Percentiles rank a stretch among this genome's conserved stretches.
These are phyloP conservation scores for Pseudopyricularia javanii DNA, from an alignment of 2,329 filamentous ascomycete genomes.

Conservation along the genomic window DNA sequence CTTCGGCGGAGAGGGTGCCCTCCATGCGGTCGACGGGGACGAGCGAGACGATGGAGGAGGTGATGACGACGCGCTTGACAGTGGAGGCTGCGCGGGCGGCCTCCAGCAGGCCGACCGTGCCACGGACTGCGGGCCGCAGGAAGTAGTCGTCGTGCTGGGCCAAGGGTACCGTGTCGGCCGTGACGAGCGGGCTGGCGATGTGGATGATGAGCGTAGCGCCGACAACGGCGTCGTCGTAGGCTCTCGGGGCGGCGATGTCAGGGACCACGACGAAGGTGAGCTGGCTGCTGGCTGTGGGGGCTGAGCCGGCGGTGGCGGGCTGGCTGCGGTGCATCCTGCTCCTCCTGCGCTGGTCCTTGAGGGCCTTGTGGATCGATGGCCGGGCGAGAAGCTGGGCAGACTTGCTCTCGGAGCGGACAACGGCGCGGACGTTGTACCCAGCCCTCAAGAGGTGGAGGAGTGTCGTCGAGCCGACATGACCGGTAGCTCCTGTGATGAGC, in stretches of 20 bases:
- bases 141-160: slow-evolving; percentile 4
- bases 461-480: slow-evolving; percentile 9
- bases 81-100: slow-evolving; percentile 5
- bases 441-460: slow-evolving; percentile 7
- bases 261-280: slow-evolving; percentile 6
- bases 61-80: slow-evolving; percentile 8
- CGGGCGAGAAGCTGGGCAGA: slow-evolving; percentile 3
- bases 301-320: not conserved
- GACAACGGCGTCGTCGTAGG: slow-evolving; percentile 6
- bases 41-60: slow-evolving; percentile 16
- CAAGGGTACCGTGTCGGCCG: slow-evolving; percentile 7
- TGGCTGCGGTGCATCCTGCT: not conserved
- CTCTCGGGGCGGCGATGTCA: slow-evolving; percentile 7
- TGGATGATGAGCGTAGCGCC: slow-evolving; percentile 9
- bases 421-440: slow-evolving; percentile 6
- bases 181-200: slow-evolving; percentile 7
- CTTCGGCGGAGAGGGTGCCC: slow-evolving; percentile 1
- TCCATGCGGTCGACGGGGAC: slow-evolving; percentile 9
- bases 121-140: slow-evolving; percentile 8
- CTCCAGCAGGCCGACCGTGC: slow-evolving; percentile 7
- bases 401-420: slow-evolving; percentile 7
- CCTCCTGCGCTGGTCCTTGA: not conserved
- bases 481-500: slow-evolving; percentile 9
- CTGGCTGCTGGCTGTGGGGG: not conserved
- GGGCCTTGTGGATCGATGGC: slow-evolving; percentile 1